phyloP scores from a whole-genome alignment of 257 asterid genomes.

The Coffea eugenioides region DNA sequence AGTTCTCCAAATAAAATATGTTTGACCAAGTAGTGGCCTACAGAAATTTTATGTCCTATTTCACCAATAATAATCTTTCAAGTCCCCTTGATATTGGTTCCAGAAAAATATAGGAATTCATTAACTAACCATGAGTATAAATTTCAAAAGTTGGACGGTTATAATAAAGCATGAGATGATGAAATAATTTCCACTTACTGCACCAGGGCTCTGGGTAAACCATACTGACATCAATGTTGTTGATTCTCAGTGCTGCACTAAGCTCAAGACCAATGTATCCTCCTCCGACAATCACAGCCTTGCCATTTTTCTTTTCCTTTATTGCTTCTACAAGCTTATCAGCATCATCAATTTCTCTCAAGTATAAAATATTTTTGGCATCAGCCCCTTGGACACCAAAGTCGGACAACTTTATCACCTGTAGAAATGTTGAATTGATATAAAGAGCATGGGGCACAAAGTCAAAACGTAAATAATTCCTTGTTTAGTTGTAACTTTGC shows the following conservation, averaged over 20 bases:
- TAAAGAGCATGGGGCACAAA: background rate
- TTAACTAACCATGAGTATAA: background rate
- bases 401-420: conserved; percentile 79
- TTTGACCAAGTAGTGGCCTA: background rate
- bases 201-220: conserved; percentile 99
- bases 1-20: too few relatives aligned
- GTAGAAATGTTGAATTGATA: conserved; percentile 9
- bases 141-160: background rate
- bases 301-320: conserved; percentile 70
- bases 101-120: background rate
- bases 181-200: conserved; percentile 58
- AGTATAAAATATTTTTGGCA: conserved; percentile 82
- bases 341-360: conserved; percentile 88
- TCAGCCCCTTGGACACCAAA: conserved; percentile 87
- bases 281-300: conserved; percentile 93
- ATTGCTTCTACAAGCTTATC: conserved; percentile 85
- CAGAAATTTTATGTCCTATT: background rate
- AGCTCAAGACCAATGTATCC: conserved; percentile 97
- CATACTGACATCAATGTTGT: conserved; percentile 75
- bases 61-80: background rate
- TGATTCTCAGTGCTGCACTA: conserved; percentile 79
- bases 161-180: background rate
- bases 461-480: background rate
- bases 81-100: background rate
- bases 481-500: background rate